phyloP scores from a whole-genome alignment of 805 yeast species.

The Sugiyamaella smithiae region DNA sequence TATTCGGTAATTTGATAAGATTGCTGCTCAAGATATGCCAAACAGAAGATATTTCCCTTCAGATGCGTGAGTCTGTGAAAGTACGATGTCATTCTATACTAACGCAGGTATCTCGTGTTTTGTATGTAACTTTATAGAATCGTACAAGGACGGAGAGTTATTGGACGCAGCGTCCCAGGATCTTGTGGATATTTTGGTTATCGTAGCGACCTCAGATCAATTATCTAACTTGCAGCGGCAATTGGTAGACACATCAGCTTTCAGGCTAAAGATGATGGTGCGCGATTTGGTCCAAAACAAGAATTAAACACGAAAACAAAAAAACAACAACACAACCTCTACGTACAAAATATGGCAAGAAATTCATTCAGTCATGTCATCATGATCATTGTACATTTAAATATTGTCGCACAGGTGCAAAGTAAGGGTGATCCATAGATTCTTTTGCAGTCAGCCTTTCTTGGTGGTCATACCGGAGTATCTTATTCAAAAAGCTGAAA shows the following conservation, averaged over 20 bases:
- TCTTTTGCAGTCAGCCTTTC: constrained; percentile 84
- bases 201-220: too few relatives aligned
- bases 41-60: background rate
- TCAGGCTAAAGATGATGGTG: too few relatives aligned
- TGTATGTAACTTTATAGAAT: background rate
- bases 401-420: constrained; percentile 38
- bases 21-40: background rate
- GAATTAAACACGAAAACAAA: too few relatives aligned
- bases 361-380: too few relatives aligned
- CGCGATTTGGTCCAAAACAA: too few relatives aligned
- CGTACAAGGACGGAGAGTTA: too few relatives aligned
- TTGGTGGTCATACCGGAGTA: constrained; percentile 81
- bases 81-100: background rate
- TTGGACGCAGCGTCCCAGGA: background rate
- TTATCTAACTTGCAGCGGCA: too few relatives aligned
- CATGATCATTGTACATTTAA: background rate
- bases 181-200: background rate
- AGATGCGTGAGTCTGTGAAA: background rate
- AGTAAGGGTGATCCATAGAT: constrained; percentile 76
- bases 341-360: too few relatives aligned
- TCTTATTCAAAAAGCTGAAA: constrained; percentile 70
- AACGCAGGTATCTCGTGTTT: background rate
- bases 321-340: too few relatives aligned
- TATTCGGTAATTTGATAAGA: background rate
- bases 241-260: too few relatives aligned